Percentiles rank a stretch among this genome's conserved stretches.
Conservation (phyloP, 129 eudicot genomes). For the Flaveria linearis region DNA sequence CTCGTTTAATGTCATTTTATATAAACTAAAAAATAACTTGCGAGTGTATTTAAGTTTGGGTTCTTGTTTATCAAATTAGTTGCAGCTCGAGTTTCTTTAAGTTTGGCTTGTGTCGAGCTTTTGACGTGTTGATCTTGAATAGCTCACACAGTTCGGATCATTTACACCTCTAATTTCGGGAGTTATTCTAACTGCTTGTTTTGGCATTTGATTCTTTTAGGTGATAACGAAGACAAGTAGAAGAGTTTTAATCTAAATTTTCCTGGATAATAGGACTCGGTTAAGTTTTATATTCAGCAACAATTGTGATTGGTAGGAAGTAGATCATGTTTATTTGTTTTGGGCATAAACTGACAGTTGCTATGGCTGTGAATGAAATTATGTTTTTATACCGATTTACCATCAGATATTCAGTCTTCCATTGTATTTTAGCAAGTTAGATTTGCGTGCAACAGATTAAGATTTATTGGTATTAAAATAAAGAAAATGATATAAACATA, state of each 20-base stretch:
- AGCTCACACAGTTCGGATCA: no score
- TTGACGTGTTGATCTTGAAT: no score
- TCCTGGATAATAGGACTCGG: conserved; percentile 24
- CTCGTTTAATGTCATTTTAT: no score
- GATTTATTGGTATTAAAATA: neutral
- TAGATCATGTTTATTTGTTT: conserved; percentile 21
- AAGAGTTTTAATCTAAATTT: conserved; percentile 10
- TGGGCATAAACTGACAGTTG: conserved; percentile 14
- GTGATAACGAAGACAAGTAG: conserved; percentile 33
- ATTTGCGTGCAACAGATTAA: neutral
- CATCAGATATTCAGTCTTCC: neutral
- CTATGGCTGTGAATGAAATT: neutral
- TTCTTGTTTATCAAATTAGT: no score
- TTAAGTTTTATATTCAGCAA: conserved; percentile 23
- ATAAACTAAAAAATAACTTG: no score
- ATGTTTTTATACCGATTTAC: neutral
- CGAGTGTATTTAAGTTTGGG: no score
- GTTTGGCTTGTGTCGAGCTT: no score
- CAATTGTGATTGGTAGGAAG: conserved; percentile 23
- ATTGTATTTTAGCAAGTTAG: neutral
- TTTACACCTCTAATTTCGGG: neutral
- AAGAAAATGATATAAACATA: no score
- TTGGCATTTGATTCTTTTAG: conserved; percentile 4
- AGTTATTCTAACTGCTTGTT: conserved; percentile 15
- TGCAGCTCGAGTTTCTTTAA: no score